A percentile compares a stretch with the other conserved stretches of the same genome.
Evolutionary conservation across 345 rosid species (phyloP).

Genomic region (Salix koriyanagi): DNA sequence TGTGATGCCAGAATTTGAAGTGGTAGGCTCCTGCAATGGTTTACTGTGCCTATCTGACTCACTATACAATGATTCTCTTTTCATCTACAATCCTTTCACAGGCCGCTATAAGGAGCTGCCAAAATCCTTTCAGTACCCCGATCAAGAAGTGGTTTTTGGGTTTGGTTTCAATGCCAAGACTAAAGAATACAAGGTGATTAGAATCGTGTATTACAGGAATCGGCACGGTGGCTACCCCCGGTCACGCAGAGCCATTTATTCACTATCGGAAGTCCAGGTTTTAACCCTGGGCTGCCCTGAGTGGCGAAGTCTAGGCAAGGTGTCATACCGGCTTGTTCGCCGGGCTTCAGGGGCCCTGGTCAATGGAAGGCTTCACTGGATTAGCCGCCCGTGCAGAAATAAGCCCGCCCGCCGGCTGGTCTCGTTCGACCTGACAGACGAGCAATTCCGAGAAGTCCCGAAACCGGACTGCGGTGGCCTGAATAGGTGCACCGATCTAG

Average conservation of each 20-base stretch:
- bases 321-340: slow-evolving; percentile 49
- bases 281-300: slow-evolving; percentile 24
- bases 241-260: slow-evolving; percentile 16
- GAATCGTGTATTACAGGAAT: slow-evolving; percentile 31
- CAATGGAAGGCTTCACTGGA: slow-evolving; percentile 79
- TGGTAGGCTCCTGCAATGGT: slow-evolving; percentile 47
- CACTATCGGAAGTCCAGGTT: slow-evolving; percentile 34
- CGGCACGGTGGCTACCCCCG: slow-evolving; percentile 13
- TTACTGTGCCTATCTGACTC: slow-evolving; percentile 38
- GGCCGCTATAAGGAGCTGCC: slow-evolving; percentile 28
- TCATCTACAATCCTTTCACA: slow-evolving; percentile 40
- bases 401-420: slow-evolving; percentile 57
- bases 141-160: slow-evolving; percentile 36
- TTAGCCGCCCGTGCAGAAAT: slow-evolving; percentile 53
- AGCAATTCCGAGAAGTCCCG: slow-evolving; percentile 66
- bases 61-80: slow-evolving; percentile 16
- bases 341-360: slow-evolving; percentile 66
- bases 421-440: slow-evolving; percentile 69
- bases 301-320: slow-evolving; percentile 76
- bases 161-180: slow-evolving; percentile 36
- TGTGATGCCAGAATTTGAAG: slow-evolving; percentile 34
- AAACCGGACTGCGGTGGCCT: slow-evolving; percentile 70
- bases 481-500: slow-evolving; percentile 50
- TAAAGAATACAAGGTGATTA: slow-evolving; percentile 38
- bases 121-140: slow-evolving; percentile 14